phyloP scores from a whole-genome alignment of 2,329 filamentous ascomycete species.

The Nemania bipapillata region DNA sequence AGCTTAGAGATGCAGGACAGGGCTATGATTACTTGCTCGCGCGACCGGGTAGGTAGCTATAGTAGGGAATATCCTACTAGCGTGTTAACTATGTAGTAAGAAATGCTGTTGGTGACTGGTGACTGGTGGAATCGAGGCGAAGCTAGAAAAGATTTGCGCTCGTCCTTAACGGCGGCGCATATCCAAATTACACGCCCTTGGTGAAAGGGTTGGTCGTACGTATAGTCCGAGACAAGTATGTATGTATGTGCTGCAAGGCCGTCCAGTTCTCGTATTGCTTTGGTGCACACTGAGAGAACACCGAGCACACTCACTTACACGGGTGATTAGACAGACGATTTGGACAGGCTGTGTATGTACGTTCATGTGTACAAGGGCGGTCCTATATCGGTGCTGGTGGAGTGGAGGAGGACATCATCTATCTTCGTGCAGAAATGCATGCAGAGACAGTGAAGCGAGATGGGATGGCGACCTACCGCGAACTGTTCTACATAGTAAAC shows the following conservation, averaged over 20 bases:
- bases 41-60: too few species aligned
- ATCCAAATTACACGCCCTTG: neutral
- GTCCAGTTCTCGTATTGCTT: neutral
- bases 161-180: constrained; percentile 2
- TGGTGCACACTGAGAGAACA: neutral
- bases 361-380: constrained; percentile 9
- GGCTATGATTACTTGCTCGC: constrained; percentile 7
- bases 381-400: constrained; percentile 24
- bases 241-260: too few species aligned
- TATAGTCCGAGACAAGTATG: too few species aligned
- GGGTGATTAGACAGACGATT: too few species aligned
- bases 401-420: constrained; percentile 24
- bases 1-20: constrained; percentile 17
- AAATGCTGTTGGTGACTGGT: neutral
- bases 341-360: neutral
- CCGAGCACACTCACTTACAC: too few species aligned
- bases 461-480: neutral
- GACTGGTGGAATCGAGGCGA: neutral
- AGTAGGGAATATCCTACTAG: neutral
- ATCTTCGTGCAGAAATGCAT: constrained; percentile 20
- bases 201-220: neutral
- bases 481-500: neutral
- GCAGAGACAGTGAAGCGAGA: constrained; percentile 11
- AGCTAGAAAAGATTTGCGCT: neutral
- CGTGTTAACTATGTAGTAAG: neutral